Evolutionary conservation across 306 rosid genomes (phyloP), one percentile per base, ranked within the genome.

Genomic region (Malus sylvestris): DNA sequence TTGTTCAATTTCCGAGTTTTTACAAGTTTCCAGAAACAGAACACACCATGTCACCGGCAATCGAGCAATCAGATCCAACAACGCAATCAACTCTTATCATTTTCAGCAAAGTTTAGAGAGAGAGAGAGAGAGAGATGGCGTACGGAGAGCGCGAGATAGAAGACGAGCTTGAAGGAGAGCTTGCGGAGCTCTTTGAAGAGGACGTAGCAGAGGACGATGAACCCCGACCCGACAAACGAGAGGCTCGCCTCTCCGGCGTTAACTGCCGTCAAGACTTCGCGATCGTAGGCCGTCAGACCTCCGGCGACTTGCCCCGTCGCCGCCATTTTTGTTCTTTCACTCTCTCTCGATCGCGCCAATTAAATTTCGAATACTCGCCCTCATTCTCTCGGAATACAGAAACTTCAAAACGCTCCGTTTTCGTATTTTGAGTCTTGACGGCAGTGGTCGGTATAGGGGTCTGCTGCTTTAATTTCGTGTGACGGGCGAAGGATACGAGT

Each of bases 151-250:
- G 97, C 99, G 77, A 95, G 98, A 76, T 89, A 92, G 91, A 95
- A 95, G 82, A 95, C 98, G 61, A 92, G 99, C 91, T 95, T 95
- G 88, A 92, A 95, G 72, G 99, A 92, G 84, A 95, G 89, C 89
- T 95, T 95, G 88, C 97, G 97, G 60, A 92, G 99, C 88, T 95
- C 98, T 78, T 91, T 95, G 91, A 95, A 95, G 82, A 95, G 93
- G 67, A 95, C 91, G 80, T 95, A 92, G 85, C 99, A 95, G 55
- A 95, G 93, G 22, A 95, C 97, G 18, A 92, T 92, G 86, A 95
- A 92, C 77, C 90, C 76, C 18, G 99, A 92, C 27, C 99, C 99
- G 4, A 87, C 91, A 76, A 95, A 85, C 12, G 99, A 95, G 1
- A 95, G 91, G 72, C 97, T 88, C 61, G 99, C 89, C 16, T 97